Percentiles rank a stretch among this genome's conserved stretches.
These are phyloP conservation scores for Alternaria sp. DNA, from an alignment of 2,329 filamentous ascomycete species.

Conservation along the genomic window DNA sequence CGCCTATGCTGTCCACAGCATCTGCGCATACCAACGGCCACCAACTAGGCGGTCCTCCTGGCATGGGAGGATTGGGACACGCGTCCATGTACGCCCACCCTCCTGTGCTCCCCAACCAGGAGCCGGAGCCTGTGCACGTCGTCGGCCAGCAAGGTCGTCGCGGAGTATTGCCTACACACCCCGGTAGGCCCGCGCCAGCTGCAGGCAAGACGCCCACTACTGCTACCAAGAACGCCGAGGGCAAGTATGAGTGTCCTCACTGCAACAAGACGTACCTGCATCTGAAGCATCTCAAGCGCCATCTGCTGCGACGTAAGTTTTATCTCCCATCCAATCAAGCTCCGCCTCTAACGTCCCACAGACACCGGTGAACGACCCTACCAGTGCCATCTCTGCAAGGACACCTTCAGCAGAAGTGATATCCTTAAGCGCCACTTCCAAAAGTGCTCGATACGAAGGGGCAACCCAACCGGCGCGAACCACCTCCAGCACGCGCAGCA, in stretches of 20 bases:
- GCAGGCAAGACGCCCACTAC: slow-evolving; percentile 84
- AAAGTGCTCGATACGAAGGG: slow-evolving; percentile 96
- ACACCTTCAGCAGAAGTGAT: slow-evolving; percentile 97
- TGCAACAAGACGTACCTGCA: slow-evolving; percentile 99
- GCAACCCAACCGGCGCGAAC: slow-evolving; percentile 93
- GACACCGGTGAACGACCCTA: slow-evolving; percentile 98
- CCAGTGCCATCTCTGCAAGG: slow-evolving; percentile 96
- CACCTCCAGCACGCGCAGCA: slow-evolving; percentile 93
- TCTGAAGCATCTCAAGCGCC: slow-evolving; percentile 96
- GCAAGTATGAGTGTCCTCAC: slow-evolving; percentile 97
- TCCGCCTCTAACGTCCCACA: slow-evolving; percentile 56
- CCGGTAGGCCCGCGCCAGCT: slow-evolving; percentile 81
- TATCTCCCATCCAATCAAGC: slow-evolving; percentile 5
- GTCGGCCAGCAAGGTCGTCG: slow-evolving; percentile 93
- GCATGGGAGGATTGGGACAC: slow-evolving; percentile 48
- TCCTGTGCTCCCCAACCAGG: slow-evolving; percentile 52
- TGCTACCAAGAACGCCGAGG: slow-evolving; percentile 93
- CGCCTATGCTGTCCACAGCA: slow-evolving; percentile 45
- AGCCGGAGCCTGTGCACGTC: slow-evolving; percentile 80
- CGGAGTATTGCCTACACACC: slow-evolving; percentile 90
- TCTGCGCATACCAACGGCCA: slow-evolving; percentile 46
- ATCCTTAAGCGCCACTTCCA: slow-evolving; percentile 99
- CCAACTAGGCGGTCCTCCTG: slow-evolving; percentile 49
- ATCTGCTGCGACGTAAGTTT: slow-evolving; percentile 91
- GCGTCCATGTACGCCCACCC: slow-evolving; percentile 51